These are phyloP conservation scores for Echinochloa phyllopogon DNA, from an alignment of 176 grass and related monocot genomes.

Conservation along the genomic window DNA sequence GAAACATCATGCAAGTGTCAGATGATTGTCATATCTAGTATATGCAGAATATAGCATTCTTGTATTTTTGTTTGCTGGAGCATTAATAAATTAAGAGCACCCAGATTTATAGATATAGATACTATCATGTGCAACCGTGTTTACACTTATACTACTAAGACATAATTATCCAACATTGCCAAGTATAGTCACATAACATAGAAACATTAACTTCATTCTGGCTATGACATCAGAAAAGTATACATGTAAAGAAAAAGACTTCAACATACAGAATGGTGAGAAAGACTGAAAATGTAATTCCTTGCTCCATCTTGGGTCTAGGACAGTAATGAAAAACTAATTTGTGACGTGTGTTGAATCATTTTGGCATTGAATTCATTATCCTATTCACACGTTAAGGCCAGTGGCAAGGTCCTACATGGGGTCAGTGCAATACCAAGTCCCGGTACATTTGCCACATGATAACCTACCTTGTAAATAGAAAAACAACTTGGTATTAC, in stretches of 20 bases:
- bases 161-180: background rate
- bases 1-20: constrained; percentile 32
- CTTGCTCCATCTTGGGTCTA: constrained; percentile 2
- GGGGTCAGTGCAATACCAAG: background rate
- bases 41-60: background rate
- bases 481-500: background rate
- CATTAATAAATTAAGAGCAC: background rate
- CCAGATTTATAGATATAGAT: background rate
- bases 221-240: background rate
- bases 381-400: background rate
- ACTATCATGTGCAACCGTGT: background rate
- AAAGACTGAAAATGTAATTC: background rate
- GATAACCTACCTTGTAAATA: background rate
- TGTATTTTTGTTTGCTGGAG: background rate
- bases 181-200: background rate
- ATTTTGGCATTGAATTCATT: background rate
- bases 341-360: background rate
- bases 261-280: background rate
- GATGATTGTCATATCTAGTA: background rate
- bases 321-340: background rate
- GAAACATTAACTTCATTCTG: background rate
- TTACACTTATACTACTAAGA: background rate
- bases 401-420: background rate
- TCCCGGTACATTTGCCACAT: background rate
- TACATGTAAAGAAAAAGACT: background rate